A percentile compares a stretch with the other conserved stretches of the same genome.
Conservation (phyloP, 176 grass and related monocot genomes). For the Coix lacrymajobi region DNA sequence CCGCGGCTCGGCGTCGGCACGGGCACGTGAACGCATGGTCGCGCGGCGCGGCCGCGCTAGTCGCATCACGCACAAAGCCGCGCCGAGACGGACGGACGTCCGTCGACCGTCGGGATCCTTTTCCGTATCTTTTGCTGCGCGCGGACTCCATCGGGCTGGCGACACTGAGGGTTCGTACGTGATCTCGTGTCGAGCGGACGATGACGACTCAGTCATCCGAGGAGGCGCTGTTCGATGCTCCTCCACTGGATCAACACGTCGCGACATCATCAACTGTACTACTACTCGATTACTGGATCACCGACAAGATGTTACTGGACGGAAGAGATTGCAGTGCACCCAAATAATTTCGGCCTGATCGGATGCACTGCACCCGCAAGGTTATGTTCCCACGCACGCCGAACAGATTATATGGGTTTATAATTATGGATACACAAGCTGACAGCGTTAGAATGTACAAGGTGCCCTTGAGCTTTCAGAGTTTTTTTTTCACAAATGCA, state of each 20-base stretch:
- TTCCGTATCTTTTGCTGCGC: background rate
- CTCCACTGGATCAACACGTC: conserved; percentile 2
- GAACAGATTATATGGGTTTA: background rate
- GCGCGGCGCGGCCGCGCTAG: background rate
- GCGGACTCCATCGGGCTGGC: background rate
- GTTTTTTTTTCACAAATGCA: conserved; percentile 14
- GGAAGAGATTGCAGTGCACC: background rate
- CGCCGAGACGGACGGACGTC: background rate
- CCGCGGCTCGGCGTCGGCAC: background rate
- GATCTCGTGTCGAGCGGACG: background rate
- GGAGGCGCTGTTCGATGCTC: background rate
- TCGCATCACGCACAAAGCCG: background rate
- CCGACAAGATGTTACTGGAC: background rate
- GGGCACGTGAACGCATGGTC: background rate
- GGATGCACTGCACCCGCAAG: background rate
- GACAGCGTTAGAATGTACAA: conserved; percentile 16
- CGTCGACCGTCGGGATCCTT: too few relatives aligned
- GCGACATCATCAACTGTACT: background rate
- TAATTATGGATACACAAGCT: background rate
- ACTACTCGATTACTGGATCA: background rate
- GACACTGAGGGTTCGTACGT: background rate
- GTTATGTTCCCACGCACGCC: background rate
- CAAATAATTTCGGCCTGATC: background rate
- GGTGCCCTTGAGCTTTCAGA: background rate
- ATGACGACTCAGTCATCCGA: background rate